A percentile compares a stretch with the other conserved stretches of the same genome.
These are phyloP conservation scores for Solanum hybrid DNA, from an alignment of 305 asterid species.

Conservation along the genomic window DNA sequence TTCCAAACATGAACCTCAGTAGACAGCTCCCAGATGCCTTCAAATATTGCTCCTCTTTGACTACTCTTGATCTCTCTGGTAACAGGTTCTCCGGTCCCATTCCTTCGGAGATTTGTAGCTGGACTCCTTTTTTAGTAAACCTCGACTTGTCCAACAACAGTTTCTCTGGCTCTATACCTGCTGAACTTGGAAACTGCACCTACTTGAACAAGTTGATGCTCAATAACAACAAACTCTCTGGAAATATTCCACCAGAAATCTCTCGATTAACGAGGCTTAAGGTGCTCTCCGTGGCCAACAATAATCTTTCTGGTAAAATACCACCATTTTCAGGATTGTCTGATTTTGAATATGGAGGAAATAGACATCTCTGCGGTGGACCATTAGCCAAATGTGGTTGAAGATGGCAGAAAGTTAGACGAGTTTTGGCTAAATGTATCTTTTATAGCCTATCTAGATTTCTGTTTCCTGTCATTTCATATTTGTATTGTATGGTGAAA, in stretches of 20 bases:
- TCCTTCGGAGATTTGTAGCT: conserved; percentile 50
- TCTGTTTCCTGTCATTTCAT: background rate
- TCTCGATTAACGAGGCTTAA: conserved; percentile 46
- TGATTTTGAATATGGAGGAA: conserved; percentile 38
- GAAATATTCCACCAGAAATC: conserved; percentile 49
- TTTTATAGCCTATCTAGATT: background rate
- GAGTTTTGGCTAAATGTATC: background rate
- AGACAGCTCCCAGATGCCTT: conserved; percentile 44
- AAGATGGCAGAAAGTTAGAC: background rate
- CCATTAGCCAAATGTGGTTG: conserved; percentile 53
- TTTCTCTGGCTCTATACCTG: conserved; percentile 65
- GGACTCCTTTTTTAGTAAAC: conserved; percentile 57
- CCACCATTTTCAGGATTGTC: conserved; percentile 20
- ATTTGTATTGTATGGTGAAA: background rate
- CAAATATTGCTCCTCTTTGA: conserved; percentile 40
- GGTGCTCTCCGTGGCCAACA: conserved; percentile 48
- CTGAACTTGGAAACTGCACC: conserved; percentile 44
- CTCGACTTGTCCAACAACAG: conserved; percentile 50
- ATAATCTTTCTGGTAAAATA: conserved; percentile 49
- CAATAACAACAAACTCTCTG: conserved; percentile 39
- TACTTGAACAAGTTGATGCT: conserved; percentile 45
- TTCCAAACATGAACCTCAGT: conserved; percentile 36
- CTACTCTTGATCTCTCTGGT: conserved; percentile 53
- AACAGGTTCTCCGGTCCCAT: conserved; percentile 51
- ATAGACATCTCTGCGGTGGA: conserved; percentile 47